Conservation (phyloP, 2,329 filamentous ascomycete genomes). For the Cladorrhinum sp. region DNA sequence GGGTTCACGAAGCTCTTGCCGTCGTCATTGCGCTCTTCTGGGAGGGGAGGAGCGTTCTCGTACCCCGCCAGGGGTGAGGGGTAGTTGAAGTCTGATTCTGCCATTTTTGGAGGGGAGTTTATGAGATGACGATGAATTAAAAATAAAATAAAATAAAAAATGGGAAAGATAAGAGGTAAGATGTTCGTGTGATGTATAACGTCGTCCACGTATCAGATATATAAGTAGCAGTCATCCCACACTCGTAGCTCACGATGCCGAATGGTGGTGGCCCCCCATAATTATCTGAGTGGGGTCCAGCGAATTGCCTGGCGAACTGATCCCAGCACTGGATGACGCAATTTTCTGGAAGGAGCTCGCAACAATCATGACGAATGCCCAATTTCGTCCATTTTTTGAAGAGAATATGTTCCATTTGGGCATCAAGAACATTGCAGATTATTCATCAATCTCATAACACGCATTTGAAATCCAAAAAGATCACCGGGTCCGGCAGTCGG, state of each 20-base stretch:
- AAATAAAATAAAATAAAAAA: background rate
- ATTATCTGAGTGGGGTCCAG: background rate
- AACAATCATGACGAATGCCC: background rate
- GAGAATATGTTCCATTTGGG: background rate
- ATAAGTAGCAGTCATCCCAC: background rate
- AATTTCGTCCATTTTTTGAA: background rate
- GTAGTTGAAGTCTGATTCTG: slow-evolving; percentile 36
- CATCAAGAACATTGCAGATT: background rate
- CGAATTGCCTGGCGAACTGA: background rate
- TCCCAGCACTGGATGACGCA: background rate
- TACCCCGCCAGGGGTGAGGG: slow-evolving; percentile 58
- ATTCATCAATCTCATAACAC: background rate
- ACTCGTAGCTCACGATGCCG: background rate
- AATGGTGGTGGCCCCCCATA: background rate
- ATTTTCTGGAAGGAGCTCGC: background rate
- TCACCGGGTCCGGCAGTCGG: too few species aligned
- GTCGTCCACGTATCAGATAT: background rate
- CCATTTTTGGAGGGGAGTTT: slow-evolving; percentile 6
- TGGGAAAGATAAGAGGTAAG: background rate
- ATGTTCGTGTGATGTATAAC: background rate
- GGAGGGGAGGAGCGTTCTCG: slow-evolving; percentile 52
- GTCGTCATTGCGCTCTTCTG: slow-evolving; percentile 61
- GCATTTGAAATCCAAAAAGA: background rate
- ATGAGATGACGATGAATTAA: too few species aligned
- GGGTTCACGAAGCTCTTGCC: slow-evolving; percentile 76